phyloP scores from a whole-genome alignment of 495 filamentous ascomycete species.

The Achaetomiella virescens region DNA sequence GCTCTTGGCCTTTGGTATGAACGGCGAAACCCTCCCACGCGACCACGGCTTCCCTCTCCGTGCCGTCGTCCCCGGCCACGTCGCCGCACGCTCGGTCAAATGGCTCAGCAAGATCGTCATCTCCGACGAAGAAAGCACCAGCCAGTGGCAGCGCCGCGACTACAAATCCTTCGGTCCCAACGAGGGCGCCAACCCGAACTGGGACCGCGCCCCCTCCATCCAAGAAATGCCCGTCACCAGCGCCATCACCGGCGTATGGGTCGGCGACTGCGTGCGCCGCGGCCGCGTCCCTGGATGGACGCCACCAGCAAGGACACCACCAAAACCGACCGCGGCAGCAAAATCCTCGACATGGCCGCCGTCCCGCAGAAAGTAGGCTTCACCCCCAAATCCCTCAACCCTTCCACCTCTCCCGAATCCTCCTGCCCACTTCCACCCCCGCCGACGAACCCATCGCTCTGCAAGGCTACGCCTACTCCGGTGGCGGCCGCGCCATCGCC shows the following conservation, averaged over 20 bases:
- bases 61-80: conserved; percentile 55
- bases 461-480: conserved; percentile 54
- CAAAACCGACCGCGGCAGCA: not conserved
- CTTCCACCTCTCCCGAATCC: not conserved
- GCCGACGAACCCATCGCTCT: conserved; percentile 32
- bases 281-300: conserved; percentile 45
- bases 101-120: conserved; percentile 58
- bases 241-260: conserved; percentile 40
- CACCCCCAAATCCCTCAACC: not conserved
- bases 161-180: conserved; percentile 60
- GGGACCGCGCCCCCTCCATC: conserved; percentile 49
- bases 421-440: conserved; percentile 10
- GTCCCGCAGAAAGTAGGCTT: conserved; percentile 18
- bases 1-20: conserved; percentile 56
- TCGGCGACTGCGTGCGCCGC: conserved; percentile 43
- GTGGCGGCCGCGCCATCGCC: conserved; percentile 49
- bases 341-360: conserved; percentile 17
- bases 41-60: conserved; percentile 58
- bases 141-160: conserved; percentile 55
- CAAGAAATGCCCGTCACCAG: conserved; percentile 57
- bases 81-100: conserved; percentile 58
- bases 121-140: conserved; percentile 49
- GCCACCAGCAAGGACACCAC: not conserved
- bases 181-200: conserved; percentile 47
- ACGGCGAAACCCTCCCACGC: conserved; percentile 47